A percentile compares a stretch with the other conserved stretches of the same genome.
Evolutionary conservation across 2,329 filamentous ascomycete species (phyloP).

Genomic region (Ophiognomonia clavigignenti-juglandacearum): DNA sequence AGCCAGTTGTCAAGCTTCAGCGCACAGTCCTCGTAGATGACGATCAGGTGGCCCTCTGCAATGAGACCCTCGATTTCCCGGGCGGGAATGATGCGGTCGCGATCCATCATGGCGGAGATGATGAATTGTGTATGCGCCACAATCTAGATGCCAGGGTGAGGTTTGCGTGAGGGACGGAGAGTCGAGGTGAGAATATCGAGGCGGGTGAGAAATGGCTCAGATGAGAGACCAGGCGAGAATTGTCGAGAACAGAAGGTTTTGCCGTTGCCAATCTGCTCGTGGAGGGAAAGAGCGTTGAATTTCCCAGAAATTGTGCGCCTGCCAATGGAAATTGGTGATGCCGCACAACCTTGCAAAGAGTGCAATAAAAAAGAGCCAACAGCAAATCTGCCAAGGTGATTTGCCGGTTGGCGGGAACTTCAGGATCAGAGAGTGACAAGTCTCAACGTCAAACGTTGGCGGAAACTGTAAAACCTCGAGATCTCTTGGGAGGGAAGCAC

Average conservation of each 20-base stretch:
- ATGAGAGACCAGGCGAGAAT: no score
- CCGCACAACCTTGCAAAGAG: no score
- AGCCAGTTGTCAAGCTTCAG: constrained; percentile 56
- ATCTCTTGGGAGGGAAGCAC: no score
- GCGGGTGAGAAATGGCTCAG: no score
- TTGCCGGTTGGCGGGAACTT: neutral
- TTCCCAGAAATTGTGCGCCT: neutral
- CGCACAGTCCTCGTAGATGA: constrained; percentile 51
- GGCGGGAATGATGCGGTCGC: constrained; percentile 38
- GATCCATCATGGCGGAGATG: constrained; percentile 31
- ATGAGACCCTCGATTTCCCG: constrained; percentile 46
- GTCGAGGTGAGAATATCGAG: neutral
- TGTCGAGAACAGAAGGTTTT: no score
- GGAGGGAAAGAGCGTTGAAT: neutral
- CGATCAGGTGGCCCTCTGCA: constrained; percentile 48
- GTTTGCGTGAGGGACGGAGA: neutral
- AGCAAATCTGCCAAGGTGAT: neutral
- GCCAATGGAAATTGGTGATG: neutral
- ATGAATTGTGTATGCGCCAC: neutral
- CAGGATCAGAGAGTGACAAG: neutral
- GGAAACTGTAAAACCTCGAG: neutral
- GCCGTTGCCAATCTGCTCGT: no score
- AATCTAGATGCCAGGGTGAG: neutral
- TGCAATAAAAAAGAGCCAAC: neutral
- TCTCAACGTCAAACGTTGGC: neutral